Evolutionary conservation across 345 rosid species (phyloP).

Genomic region (Salix exigua): DNA sequence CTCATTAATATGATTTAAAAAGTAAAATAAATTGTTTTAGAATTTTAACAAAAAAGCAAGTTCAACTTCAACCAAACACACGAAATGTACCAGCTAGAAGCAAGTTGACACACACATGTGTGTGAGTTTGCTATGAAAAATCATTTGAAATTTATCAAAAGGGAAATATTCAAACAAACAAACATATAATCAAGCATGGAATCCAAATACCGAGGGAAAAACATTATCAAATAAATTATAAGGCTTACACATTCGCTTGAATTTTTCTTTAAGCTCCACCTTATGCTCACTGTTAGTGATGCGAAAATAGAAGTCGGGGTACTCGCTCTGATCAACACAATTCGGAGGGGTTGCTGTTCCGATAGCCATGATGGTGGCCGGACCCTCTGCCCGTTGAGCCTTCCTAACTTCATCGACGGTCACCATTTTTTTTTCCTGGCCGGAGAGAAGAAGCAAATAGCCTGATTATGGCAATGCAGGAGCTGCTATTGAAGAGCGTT

Average conservation of each 20-base stretch:
- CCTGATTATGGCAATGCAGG: background rate
- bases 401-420: slow-evolving; percentile 38
- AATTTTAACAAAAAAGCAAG: no score
- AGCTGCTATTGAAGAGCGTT: background rate
- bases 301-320: slow-evolving; percentile 53
- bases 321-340: slow-evolving; percentile 38
- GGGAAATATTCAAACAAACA: background rate
- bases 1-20: no score
- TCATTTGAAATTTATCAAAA: background rate
- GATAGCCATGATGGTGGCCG: slow-evolving; percentile 50
- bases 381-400: slow-evolving; percentile 45
- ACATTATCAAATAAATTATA: background rate
- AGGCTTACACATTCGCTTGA: slow-evolving; percentile 57
- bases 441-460: background rate
- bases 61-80: no score
- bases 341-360: slow-evolving; percentile 50
- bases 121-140: background rate
- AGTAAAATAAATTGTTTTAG: no score
- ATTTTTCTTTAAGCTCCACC: slow-evolving; percentile 51
- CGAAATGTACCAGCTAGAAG: background rate
- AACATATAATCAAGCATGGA: background rate
- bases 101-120: background rate
- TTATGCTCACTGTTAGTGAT: slow-evolving; percentile 51
- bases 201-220: background rate
- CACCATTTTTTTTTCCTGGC: slow-evolving; percentile 25